phyloP scores from a whole-genome alignment of 805 yeast genomes.

The Saccharomycopsis microspora region DNA sequence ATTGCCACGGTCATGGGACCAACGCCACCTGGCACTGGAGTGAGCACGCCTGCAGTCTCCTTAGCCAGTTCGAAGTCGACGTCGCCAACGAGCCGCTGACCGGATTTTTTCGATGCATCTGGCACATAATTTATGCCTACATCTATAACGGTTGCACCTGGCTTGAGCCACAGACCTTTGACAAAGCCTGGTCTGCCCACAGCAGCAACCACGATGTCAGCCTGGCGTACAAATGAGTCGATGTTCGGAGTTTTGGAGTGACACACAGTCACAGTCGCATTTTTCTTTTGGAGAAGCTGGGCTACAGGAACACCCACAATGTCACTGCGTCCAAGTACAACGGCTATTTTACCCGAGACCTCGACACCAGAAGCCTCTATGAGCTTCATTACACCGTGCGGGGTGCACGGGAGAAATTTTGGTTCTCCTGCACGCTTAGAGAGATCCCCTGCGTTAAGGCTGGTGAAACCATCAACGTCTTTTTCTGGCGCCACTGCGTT shows the following conservation, averaged over 20 bases:
- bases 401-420: slow-evolving; percentile 85
- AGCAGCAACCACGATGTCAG: slow-evolving; percentile 88
- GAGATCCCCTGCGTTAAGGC: slow-evolving; percentile 81
- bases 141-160: slow-evolving; percentile 78
- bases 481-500: slow-evolving; percentile 70
- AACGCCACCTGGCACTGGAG: slow-evolving; percentile 99
- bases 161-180: slow-evolving; percentile 80
- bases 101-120: slow-evolving; percentile 64
- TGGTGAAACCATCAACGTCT: slow-evolving; percentile 94
- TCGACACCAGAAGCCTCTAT: slow-evolving; percentile 57
- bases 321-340: slow-evolving; percentile 90
- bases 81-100: slow-evolving; percentile 86
- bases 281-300: slow-evolving; percentile 57
- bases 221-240: slow-evolving; percentile 44
- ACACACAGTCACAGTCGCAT: slow-evolving; percentile 76
- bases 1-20: slow-evolving; percentile 99
- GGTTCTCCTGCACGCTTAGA: slow-evolving; percentile 81
- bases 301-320: slow-evolving; percentile 95
- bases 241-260: slow-evolving; percentile 66
- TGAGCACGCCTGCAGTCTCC: slow-evolving; percentile 54
- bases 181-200: slow-evolving; percentile 80
- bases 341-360: slow-evolving; percentile 73
- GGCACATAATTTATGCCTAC: slow-evolving; percentile 90
- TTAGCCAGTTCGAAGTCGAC: slow-evolving; percentile 70
- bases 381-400: slow-evolving; percentile 81